Base-by-base conservation (phyloP, 257 asterid species). In the Misopates orontium region DNA sequence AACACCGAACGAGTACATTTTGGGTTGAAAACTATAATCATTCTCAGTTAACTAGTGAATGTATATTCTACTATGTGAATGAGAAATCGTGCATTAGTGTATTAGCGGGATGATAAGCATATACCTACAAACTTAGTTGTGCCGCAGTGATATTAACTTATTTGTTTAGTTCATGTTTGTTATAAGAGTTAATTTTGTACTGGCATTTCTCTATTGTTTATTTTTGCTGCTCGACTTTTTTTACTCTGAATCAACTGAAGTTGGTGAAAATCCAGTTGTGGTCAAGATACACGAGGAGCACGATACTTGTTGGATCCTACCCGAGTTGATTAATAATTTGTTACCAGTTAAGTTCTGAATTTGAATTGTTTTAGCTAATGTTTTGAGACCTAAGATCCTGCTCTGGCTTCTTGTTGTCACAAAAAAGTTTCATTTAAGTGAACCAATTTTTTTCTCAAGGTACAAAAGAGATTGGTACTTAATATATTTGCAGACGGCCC, bases 41-140 rank as follows among this genome's bases (percentile, higher is more conserved):
- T 47, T 23, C 60, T 8, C 55, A 53, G 52, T 31, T 67, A 22
- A 52, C 20, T 62, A 28, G 63, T 60, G 53, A 60, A 62, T 68
- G 56, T 55, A 41, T 66, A 9, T 65, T 42, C 7, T 59, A 56
- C 69, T 36, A 64, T 41, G 71, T 50, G 61, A 58, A 54, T 52
- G 59, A 36, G 50, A 66, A 19, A 53, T 53, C 44, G 32, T 59
- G 68, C 57, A 22, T 55, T 69, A 7, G 3, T 3, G 61, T 54
- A 39, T 23, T 13, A 32, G 36, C 31, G 61, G 45, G 31, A 53
- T 39, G 32, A 49, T 62, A n/a, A n/a, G n/a, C n/a, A n/a, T n/a
- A 58, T 52, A 13, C 52, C 15, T 60, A 15, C 55, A 28, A 49
- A 24, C 10, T 20, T 23, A 28, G 7, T 2, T 28, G 36, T 7